Base-by-base conservation (phyloP, 148 eudicot genomes). In the Diospyros kaki region DNA sequence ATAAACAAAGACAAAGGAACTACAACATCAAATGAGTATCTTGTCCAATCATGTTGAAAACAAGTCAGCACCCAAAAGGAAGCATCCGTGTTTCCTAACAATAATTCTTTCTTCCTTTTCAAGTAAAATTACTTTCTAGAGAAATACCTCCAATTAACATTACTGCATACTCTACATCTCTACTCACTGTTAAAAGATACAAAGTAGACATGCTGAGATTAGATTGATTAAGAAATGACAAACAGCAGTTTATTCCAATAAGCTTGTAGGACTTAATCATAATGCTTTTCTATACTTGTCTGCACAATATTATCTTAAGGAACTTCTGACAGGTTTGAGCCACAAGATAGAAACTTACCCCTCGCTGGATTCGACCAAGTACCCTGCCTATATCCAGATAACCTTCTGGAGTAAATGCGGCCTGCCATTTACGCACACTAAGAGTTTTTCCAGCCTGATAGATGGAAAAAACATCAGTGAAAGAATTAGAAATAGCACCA, bases 341-440 rank as follows among this genome's bases (percentile, higher is more conserved):
- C 76, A 63, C 9, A 53, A 75, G n/a, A 71, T 17, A 18, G 73
- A 74, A 81, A 72, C 91, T 82, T 86, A 95, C 99, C 91, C 97
- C 99, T 50, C 93, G 96, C 15, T 89, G 91, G 59, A 95, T 91
- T 74, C 99, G 87, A 83, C 89, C 55, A 48, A 95, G 90, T 44
- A 88, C 91, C 86, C 91, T 89, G 81, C 94, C 89, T 80, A 95
- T 89, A 85, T 95, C 94, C 68, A 95, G 93, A 79, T 86, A 73
- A 66, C 99, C 99, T 74, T 95, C 99, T 44, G 87, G 80, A 68
- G 90, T 79, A 84, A 95, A 92, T 77, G 94, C 89, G 68, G 99
- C 81, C 67, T 87, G 88, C 98, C 98, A 94, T 78, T 89, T 94
- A 66, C 98, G 86, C 59, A 61, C 89, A 78, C 98, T 94, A 67